Evolutionary conservation across 2,329 filamentous ascomycete species (phyloP).

Genomic region (Zymoseptoria pseudotritici): DNA sequence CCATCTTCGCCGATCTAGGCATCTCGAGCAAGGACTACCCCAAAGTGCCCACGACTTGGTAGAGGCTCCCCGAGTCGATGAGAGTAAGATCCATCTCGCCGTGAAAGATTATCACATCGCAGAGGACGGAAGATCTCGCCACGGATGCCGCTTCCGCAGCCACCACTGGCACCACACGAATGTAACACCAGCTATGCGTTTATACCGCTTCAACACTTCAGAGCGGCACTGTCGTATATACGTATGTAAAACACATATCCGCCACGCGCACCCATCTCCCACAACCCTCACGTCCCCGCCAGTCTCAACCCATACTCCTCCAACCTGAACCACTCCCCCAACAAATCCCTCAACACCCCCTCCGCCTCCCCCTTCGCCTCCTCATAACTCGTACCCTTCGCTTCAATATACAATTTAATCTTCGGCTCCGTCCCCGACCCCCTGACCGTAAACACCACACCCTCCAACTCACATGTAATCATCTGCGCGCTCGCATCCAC

Average conservation of each 20-base stretch:
- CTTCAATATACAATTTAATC: slow-evolving; percentile 54
- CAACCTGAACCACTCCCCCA: slow-evolving; percentile 43
- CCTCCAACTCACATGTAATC: slow-evolving; percentile 54
- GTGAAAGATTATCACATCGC: too few species aligned
- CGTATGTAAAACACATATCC: too few species aligned
- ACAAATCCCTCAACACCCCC: slow-evolving; percentile 39
- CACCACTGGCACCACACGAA: too few species aligned
- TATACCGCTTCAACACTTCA: too few species aligned
- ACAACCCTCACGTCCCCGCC: slow-evolving; percentile 15
- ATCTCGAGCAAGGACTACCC: slow-evolving; percentile 58
- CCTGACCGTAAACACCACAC: slow-evolving; percentile 52
- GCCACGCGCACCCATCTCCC: background rate
- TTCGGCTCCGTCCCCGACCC: slow-evolving; percentile 60
- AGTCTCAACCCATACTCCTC: slow-evolving; percentile 23
- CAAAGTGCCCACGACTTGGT: slow-evolving; percentile 56
- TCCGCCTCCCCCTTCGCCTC: slow-evolving; percentile 39
- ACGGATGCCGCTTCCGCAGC: too few species aligned
- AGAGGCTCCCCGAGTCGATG: slow-evolving; percentile 7
- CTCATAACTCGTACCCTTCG: slow-evolving; percentile 34
- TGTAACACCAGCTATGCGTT: too few species aligned
- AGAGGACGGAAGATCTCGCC: too few species aligned
- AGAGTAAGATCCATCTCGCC: too few species aligned
- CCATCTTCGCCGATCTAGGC: slow-evolving; percentile 54
- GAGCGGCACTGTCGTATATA: too few species aligned
- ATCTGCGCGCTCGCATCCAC: slow-evolving; percentile 53